phyloP scores from a whole-genome alignment of 2,329 filamentous ascomycete genomes.

The Colletotrichum sp. region DNA sequence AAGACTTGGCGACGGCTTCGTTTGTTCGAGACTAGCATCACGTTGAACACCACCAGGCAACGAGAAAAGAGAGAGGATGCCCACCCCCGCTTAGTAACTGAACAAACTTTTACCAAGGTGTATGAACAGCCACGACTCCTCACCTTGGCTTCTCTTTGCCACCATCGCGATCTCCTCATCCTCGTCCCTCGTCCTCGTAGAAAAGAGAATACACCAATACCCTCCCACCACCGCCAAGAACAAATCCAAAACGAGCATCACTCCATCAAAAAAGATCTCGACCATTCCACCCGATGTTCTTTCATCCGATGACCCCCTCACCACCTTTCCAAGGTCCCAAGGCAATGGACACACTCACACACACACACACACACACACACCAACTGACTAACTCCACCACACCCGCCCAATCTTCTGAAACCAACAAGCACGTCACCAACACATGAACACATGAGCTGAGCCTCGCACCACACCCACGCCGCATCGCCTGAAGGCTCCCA shows the following conservation, averaged over 20 bases:
- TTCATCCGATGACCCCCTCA: not conserved
- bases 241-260: not conserved
- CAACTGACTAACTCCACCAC: not conserved
- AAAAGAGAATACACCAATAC: not conserved
- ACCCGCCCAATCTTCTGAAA: not conserved
- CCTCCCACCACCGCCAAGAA: not conserved
- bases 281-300: not conserved
- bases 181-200: not conserved
- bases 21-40: not conserved
- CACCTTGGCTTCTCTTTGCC: not conserved
- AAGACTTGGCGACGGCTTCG: not conserved
- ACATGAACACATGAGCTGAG: not conserved
- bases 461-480: not conserved
- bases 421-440: not conserved
- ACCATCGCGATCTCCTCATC: not conserved
- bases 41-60: not conserved
- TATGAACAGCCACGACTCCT: constrained; percentile 1
- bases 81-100: not conserved
- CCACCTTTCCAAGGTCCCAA: not conserved
- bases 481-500: not conserved
- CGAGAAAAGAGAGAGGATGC: not conserved
- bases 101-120: not conserved
- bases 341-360: not conserved
- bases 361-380: not conserved
- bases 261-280: not conserved